Evolutionary conservation across 345 rosid genomes (phyloP), one percentile per base, ranked within the genome.

Genomic region (Nasturtium officinale): DNA sequence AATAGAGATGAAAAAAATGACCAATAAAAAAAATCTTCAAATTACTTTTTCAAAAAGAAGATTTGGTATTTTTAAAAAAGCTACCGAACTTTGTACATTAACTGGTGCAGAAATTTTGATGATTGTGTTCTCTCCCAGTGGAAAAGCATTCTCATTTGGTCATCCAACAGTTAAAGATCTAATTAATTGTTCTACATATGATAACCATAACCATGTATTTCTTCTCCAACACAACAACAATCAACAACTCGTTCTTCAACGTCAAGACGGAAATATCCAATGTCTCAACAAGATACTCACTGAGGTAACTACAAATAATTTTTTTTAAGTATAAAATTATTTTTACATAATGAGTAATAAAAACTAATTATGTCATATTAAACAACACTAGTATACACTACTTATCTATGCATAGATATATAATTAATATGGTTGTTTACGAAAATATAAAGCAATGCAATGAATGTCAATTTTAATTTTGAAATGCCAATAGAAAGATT

Each of bases 121-220:
- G 38, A 21, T 76, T 62, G 75, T 76, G 10, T 69, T 61, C n/a
- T 76, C 65, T 29, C 69, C 79, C 0, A 29, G 69, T 68, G 61
- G 74, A 1, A 88, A 85, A 82, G 69, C 76, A 9, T 87, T 76
- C 71, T 83, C 87, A 12, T 88, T 87, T 17, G 90, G 91, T 8
- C 81, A 85, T 67, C 87, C 87, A 7, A 13, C 64, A 10, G 87
- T 82, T 6, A 79, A 82, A 2, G 33, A 82, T 15, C 37, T 82
- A 0, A 7, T 84, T 0, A 42, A 81, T 5, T 80, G 77, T 0
- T 85, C 77, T 57, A 58, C 67, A 6, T 26, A 52, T n/a, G 40
- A 21, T 3, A 48, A 38, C 38, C 42, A 45, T 4, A 13, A 61
- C 58, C 21, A 61, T 11, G 6, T 10, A 4, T 0, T 20, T 15